These are phyloP conservation scores for Phyllostachys edulis DNA, from an alignment of 176 grass and related monocot genomes.

Conservation along the genomic window DNA sequence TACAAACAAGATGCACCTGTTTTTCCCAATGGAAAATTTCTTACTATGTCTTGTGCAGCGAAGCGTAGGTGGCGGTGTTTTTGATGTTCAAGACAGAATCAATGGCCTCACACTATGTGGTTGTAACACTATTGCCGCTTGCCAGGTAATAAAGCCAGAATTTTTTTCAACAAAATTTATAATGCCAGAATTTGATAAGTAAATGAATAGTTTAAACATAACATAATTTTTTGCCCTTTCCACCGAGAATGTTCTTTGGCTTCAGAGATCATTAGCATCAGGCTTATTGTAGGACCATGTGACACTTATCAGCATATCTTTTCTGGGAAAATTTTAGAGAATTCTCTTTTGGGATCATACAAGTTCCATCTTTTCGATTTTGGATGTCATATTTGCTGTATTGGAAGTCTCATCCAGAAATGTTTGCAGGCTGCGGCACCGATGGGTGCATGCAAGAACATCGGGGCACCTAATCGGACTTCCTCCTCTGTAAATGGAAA, in stretches of 20 bases:
- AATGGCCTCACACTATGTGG: constrained; percentile 83
- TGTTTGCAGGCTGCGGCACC: constrained; percentile 58
- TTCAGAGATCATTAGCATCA: background rate
- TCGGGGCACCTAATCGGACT: constrained; percentile 37
- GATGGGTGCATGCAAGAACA: constrained; percentile 54
- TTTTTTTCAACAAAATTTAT: background rate
- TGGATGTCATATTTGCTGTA: too few relatives aligned
- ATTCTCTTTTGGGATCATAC: background rate
- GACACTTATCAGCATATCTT: background rate
- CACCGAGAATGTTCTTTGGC: background rate
- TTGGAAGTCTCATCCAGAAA: constrained; percentile 11
- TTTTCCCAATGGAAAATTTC: constrained; percentile 4
- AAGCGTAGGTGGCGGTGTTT: constrained; percentile 82
- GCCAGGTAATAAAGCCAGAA: constrained; percentile 52
- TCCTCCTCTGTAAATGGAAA: constrained; percentile 43
- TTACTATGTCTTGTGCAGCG: constrained; percentile 55
- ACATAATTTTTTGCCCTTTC: background rate
- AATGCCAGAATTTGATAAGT: background rate
- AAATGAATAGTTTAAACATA: background rate
- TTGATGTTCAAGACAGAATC: constrained; percentile 89
- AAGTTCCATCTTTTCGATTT: background rate
- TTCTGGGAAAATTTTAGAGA: background rate
- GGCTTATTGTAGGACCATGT: too few relatives aligned
- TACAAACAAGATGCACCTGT: background rate
- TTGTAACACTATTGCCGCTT: constrained; percentile 68